phyloP scores from a whole-genome alignment of 2,329 filamentous ascomycete genomes.

The Botryotinia globosa region DNA sequence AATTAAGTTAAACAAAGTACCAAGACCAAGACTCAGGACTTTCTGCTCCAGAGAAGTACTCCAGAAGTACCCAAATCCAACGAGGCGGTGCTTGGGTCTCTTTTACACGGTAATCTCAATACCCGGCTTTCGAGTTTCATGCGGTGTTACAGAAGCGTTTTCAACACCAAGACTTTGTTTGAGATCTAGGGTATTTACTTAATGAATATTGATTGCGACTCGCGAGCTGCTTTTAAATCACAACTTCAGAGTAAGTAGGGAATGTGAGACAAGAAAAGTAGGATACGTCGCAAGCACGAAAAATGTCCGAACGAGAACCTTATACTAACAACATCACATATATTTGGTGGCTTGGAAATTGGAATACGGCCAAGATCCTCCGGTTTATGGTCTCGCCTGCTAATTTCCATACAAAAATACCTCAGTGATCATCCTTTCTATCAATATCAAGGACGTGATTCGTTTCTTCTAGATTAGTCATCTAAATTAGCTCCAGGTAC shows the following conservation, averaged over 20 bases:
- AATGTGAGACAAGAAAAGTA: background rate
- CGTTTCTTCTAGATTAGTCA: slow-evolving; percentile 2
- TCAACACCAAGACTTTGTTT: background rate
- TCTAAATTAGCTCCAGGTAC: background rate
- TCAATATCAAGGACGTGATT: slow-evolving; percentile 5
- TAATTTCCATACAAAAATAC: background rate
- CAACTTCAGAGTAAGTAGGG: background rate
- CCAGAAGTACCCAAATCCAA: slow-evolving; percentile 11
- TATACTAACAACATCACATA: background rate
- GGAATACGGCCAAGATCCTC: background rate
- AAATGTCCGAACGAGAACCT: background rate
- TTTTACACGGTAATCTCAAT: slow-evolving; percentile 9
- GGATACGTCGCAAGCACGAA: background rate
- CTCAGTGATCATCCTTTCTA: background rate
- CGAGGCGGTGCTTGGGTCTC: slow-evolving; percentile 8
- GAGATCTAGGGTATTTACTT: background rate
- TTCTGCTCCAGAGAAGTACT: background rate
- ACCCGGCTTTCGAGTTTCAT: slow-evolving; percentile 12
- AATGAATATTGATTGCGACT: background rate
- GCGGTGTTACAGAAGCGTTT: slow-evolving; percentile 5
- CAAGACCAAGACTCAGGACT: background rate
- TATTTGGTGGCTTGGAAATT: slow-evolving; percentile 13
- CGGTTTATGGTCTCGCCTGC: background rate
- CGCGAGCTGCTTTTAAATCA: background rate
- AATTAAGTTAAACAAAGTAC: background rate